Evolutionary conservation across 1,139 yeast species (phyloP), one percentile per base, ranked within the genome.

Genomic region (Hansenula anomala): DNA sequence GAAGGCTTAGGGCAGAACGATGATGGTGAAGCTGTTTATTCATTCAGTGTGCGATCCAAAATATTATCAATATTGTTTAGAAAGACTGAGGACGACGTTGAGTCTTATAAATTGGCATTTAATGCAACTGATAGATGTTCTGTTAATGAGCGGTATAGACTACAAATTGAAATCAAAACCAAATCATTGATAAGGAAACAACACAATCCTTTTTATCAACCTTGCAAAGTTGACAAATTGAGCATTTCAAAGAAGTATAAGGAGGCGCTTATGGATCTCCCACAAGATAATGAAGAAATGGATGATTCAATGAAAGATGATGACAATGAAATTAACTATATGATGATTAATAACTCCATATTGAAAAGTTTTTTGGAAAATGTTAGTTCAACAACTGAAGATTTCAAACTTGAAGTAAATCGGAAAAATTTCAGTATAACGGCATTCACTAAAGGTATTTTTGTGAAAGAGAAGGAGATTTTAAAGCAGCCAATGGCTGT

Each of bases 401-500:
- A 76, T 47, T 67, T 77, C 46, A 71, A 69, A 45, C 54, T 77
- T 23, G 81, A 75, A 37, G 60, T 73, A 9, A 69, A 65, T 38
- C 46, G 58, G 13, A 65, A 64, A 29, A 70, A 65, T 39, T 58
- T 77, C 33, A 63, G 65, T 47, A 63, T 77, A 29, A 73, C 71
- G 6, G 84, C 78, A 0, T 76, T 68, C 44, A 75, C 83, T 1
- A 69, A 69, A 39, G 77, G 70, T 34, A 57, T 78, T 0, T 56
- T 52, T 38, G 53, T 72, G 34, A 72, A 72, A 43, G 79, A 75
- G 39, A 62, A 67, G 30, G 80, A 75, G 41, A 66, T 73, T 36
- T 56, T 79, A 36, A 71, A 69, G 45, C 80, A 76, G 43, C 80
- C 82, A 3, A 73, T 78, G 74, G 71, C 78, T 4, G 66, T 74